Evolutionary conservation across 768 basidiomycete species (phyloP), one percentile per base, ranked within the genome.

Genomic region (Boletus reticulatus): DNA sequence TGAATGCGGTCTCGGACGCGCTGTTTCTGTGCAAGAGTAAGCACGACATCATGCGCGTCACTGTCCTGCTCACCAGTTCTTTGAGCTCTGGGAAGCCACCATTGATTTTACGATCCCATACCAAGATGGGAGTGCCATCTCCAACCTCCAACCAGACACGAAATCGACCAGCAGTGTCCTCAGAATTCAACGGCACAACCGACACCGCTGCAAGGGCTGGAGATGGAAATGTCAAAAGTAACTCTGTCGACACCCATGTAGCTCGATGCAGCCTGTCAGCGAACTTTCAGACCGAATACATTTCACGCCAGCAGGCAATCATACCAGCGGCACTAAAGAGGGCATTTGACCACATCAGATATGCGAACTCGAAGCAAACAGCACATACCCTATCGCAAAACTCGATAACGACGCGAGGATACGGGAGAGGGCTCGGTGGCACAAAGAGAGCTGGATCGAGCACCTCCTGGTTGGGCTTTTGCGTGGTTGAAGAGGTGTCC

Each of bases 81-180:
- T 93, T 95, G 58, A 94, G 75, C 73, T 97, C 95, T 0, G 95
- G 95, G 66, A 98, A 98, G 2, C 92, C 89, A 39, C 91, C 92
- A 68, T 95, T 90, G 22, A 84, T 73, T 67, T 98, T 98, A 58
- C 95, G 77, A 70, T 97, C 94, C 94, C 95, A 97, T 16, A 92
- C 67, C 55, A 94, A 70, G 44, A 71, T 58, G 29, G 83, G 76
- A 17, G 64, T 12, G 41, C 34, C 60, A 39, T 69, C 62, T 17
- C 71, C 69, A 4, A 71, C 62, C 20, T 76, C 80, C 36, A 97
- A 72, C 95, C 95, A 98, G 22, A 97, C 85, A 19, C 95, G 84
- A 72, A 98, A 98, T 43, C 94, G 80, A 41, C 95, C 95, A 22
- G 85, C 88, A 16, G 94, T 89, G 54, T 95, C 94, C 17, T 90